These are phyloP conservation scores for Arabidopsis hybrid DNA, from an alignment of 441 rosid species.

Conservation along the genomic window DNA sequence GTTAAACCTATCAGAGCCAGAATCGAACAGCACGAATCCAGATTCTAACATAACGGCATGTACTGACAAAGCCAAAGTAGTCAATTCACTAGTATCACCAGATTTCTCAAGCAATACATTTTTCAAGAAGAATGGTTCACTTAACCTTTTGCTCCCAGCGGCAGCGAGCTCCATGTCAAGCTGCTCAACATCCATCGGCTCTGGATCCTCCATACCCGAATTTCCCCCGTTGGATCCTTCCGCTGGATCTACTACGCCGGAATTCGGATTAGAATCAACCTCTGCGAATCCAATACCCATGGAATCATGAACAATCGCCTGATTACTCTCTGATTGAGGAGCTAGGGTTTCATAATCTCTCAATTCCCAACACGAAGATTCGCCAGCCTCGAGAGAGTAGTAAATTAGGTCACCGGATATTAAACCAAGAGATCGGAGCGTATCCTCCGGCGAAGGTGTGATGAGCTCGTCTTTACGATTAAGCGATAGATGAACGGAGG, in stretches of 20 bases:
- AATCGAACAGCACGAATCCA: conserved; percentile 62
- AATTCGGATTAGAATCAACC: not conserved
- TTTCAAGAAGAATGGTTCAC: conserved; percentile 69
- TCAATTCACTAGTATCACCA: conserved; percentile 49
- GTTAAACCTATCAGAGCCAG: conserved; percentile 50
- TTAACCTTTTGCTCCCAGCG: conserved; percentile 37
- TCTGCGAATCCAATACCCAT: conserved; percentile 17
- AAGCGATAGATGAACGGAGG: conserved; percentile 65
- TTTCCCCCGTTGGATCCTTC: not conserved
- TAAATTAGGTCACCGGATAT: conserved; percentile 76
- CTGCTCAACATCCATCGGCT: conserved; percentile 47
- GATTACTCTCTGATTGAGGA: conserved; percentile 22
- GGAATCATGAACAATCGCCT: conserved; percentile 23
- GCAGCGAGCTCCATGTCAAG: conserved; percentile 40
- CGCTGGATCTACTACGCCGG: not conserved
- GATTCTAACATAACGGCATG: conserved; percentile 78
- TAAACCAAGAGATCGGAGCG: conserved; percentile 68
- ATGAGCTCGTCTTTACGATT: conserved; percentile 64
- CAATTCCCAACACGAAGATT: conserved; percentile 5
- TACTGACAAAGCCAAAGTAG: conserved; percentile 61
- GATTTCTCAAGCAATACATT: conserved; percentile 60
- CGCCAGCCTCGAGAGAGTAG: conserved; percentile 45
- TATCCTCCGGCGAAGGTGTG: conserved; percentile 51
- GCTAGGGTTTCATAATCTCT: conserved; percentile 9
- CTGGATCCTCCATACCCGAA: conserved; percentile 26